Conservation (phyloP, 257 asterid species). For the Mitragyna speciosa region DNA sequence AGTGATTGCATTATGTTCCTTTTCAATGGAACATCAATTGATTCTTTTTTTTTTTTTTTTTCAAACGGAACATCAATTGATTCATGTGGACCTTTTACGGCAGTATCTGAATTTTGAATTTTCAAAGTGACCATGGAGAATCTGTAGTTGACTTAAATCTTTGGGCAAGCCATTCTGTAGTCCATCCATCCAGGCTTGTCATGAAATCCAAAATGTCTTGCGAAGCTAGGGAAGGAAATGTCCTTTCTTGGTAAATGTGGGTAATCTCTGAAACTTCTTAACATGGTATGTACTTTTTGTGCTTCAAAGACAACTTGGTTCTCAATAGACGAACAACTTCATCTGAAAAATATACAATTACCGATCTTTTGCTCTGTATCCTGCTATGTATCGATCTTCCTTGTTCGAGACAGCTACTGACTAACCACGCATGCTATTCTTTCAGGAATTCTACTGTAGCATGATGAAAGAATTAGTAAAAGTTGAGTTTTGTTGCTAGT, state of each 20-base stretch:
- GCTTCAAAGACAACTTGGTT: neutral
- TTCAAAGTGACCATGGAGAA: neutral
- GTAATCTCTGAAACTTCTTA: neutral
- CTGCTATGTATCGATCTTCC: neutral
- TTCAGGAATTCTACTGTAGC: neutral
- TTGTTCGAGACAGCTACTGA: neutral
- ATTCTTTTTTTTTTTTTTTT: too few species aligned
- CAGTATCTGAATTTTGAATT: neutral
- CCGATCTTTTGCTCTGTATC: neutral
- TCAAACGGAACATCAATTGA: neutral
- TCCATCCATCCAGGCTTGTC: neutral
- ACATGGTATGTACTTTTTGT: neutral
- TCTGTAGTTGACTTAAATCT: neutral
- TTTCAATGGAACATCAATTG: neutral
- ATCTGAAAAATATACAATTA: conserved; percentile 1
- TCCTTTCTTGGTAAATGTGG: neutral
- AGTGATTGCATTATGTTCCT: neutral
- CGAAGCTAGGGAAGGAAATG: neutral
- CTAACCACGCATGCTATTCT: neutral
- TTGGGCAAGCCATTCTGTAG: neutral
- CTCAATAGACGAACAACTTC: neutral
- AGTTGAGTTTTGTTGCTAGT: neutral
- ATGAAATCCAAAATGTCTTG: neutral
- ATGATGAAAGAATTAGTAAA: neutral
- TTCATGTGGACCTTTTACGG: neutral